These are phyloP conservation scores for Yamadazyma kanchanaburiensis DNA, from an alignment of 1,139 yeast genomes.

Conservation along the genomic window DNA sequence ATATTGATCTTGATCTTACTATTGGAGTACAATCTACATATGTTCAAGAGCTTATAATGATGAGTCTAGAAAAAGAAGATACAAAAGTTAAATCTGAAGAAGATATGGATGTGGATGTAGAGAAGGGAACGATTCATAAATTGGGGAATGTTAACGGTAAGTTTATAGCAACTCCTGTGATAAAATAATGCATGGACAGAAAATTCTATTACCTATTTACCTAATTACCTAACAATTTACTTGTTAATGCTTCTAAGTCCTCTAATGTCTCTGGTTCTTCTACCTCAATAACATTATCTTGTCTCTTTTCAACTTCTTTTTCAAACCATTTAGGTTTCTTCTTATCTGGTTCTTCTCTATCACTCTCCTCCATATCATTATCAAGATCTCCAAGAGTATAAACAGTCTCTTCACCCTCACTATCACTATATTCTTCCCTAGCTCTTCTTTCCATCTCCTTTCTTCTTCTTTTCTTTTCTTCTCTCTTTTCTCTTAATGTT, in stretches of 20 bases:
- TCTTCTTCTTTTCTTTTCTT: constrained; percentile 86
- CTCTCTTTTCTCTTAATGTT: constrained; percentile 77
- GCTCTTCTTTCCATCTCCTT: constrained; percentile 67
- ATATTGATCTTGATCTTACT: constrained; percentile 60
- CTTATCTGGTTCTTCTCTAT: constrained; percentile 36
- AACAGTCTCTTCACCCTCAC: constrained; percentile 25
- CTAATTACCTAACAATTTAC: constrained; percentile 44
- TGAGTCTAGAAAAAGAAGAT: constrained; percentile 30
- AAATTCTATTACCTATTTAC: constrained; percentile 1
- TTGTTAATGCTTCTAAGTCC: constrained; percentile 88
- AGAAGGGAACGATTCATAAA: constrained; percentile 44
- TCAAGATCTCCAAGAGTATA: constrained; percentile 34
- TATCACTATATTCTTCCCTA: constrained; percentile 40
- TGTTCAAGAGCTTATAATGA: constrained; percentile 69
- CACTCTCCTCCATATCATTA: constrained; percentile 43
- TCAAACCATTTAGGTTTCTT: constrained; percentile 67
- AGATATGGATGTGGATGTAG: constrained; percentile 25
- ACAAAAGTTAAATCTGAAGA: constrained; percentile 5
- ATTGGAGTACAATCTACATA: constrained; percentile 74
- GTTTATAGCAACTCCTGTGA: constrained; percentile 49
- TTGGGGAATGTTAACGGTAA: constrained; percentile 64
- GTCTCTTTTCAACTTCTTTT: constrained; percentile 16
- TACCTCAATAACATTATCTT: constrained; percentile 56
- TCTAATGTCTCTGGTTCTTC: constrained; percentile 89
- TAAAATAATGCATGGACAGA: background rate